phyloP scores from a whole-genome alignment of 192 early-diverging fungal species.

The Oehlia diaphana region DNA sequence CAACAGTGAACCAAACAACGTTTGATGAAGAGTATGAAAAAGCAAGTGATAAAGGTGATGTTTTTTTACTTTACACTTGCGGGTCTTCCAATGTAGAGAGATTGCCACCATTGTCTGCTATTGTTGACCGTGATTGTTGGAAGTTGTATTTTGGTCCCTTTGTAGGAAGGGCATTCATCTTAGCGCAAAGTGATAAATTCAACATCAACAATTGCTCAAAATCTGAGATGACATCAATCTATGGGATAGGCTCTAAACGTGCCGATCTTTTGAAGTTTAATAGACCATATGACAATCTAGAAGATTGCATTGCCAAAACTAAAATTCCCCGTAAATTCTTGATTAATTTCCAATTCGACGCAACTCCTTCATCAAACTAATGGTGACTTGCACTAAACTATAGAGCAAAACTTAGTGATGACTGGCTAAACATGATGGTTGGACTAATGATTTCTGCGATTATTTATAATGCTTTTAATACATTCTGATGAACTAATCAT shows the following conservation, averaged over 20 bases:
- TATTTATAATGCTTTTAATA: no score
- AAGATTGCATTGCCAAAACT: not conserved
- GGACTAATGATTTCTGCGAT: no score
- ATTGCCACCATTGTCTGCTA: constrained; percentile 33
- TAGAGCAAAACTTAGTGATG: no score
- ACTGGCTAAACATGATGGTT: no score
- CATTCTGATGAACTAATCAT: no score
- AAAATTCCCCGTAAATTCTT: no score
- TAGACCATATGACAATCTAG: not conserved
- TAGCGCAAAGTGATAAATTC: constrained; percentile 20
- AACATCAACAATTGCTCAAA: constrained; percentile 26
- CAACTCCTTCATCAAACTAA: no score
- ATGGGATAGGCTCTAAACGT: constrained; percentile 3
- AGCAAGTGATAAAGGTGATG: constrained; percentile 29
- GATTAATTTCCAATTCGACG: no score
- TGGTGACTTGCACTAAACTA: no score
- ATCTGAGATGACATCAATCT: constrained; percentile 19
- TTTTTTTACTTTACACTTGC: constrained; percentile 37
- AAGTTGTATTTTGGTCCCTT: constrained; percentile 30
- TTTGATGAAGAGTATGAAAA: constrained; percentile 10
- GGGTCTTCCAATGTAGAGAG: constrained; percentile 15
- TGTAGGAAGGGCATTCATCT: not conserved
- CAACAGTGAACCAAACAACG: no score
- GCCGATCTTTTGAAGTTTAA: not conserved
- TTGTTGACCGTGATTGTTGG: constrained; percentile 37